These are phyloP conservation scores for Rhodosporidiobolus sp. DNA, from an alignment of 768 basidiomycete species.

Conservation along the genomic window DNA sequence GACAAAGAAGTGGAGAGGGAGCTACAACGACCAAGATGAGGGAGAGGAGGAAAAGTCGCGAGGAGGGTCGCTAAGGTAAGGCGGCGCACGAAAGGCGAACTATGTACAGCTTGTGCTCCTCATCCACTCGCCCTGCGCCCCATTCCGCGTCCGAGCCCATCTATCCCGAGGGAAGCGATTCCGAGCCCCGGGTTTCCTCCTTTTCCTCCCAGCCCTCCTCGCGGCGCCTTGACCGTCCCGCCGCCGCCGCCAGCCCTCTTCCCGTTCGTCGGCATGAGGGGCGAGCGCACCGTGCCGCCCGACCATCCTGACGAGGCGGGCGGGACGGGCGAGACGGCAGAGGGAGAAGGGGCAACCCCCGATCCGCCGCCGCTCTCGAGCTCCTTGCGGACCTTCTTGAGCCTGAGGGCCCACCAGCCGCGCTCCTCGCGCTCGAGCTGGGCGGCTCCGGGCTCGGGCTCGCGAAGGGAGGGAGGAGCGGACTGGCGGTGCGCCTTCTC, in stretches of 20 bases:
- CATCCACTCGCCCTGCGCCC: not conserved
- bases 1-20: too few species aligned
- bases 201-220: not conserved
- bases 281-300: too few species aligned
- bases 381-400: conserved; percentile 56
- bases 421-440: conserved; percentile 64
- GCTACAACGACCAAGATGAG: too few species aligned
- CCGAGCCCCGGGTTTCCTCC: not conserved
- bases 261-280: not conserved
- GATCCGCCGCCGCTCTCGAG: conserved; percentile 8
- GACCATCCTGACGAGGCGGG: too few species aligned
- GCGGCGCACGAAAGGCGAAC: too few species aligned
- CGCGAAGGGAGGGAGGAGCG: conserved; percentile 39
- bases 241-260: not conserved
- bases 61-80: too few species aligned
- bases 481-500: conserved; percentile 46
- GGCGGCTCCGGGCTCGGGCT: conserved; percentile 1
- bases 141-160: not conserved
- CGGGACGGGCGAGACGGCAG: too few species aligned
- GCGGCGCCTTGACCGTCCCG: not conserved
- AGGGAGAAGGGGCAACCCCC: too few species aligned
- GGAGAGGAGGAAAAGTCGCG: too few species aligned
- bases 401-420: conserved; percentile 69
- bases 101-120: not conserved
- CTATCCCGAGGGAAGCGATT: not conserved